Base-by-base conservation (phyloP, 2,329 filamentous ascomycete species). In the Tolypocladium pustulatum region DNA sequence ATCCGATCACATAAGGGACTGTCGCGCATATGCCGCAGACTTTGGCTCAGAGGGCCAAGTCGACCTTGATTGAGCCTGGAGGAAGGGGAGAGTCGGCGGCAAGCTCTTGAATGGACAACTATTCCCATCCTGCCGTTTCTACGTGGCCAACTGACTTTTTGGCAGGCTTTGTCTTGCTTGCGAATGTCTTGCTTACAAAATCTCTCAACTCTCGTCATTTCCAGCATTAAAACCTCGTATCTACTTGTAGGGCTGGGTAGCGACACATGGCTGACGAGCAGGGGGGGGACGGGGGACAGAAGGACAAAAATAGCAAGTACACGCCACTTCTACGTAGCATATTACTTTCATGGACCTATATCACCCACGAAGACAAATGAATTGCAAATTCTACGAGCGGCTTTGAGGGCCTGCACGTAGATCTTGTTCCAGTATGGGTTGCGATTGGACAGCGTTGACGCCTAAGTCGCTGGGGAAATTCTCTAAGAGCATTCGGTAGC, bases 31-130 rank as follows among this genome's bases (percentile, higher is more conserved):
- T 70, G 80, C 81, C 2, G 90, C 87, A 85, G 88, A 88, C 3
- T 90, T 90, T 73, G 85, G 81, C 12, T 81, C 80, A 32, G 87
- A 83, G 62, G 89, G 87, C 65, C 87, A 90, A 71, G 89, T 87
- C 12, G 88, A 88, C 1, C 82, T 83, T 59, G 86, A 86, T 83
- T 78, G 0, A 67, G 92, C n/a, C n/a, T n/a, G n/a, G n/a, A n/a
- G n/a, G n/a, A n/a, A n/a, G n/a, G n/a, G 84, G 12, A 89, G 89
- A 37, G 80, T 91, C n/a, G 79, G 83, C 41, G 88, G 82, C 37
- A 82, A 84, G 71, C 82, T 83, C 68, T 75, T 94, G 46, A 79
- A 17, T 40, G 38, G 38, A 7, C 17, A n/a, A 17, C 3, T 9
- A n/a, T 2, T n/a, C 1, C n/a, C 17, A n/a, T n/a, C 6, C 20